A percentile compares a stretch with the other conserved stretches of the same genome.
These are phyloP conservation scores for Acer saccharum DNA, from an alignment of 345 rosid genomes.

Conservation along the genomic window DNA sequence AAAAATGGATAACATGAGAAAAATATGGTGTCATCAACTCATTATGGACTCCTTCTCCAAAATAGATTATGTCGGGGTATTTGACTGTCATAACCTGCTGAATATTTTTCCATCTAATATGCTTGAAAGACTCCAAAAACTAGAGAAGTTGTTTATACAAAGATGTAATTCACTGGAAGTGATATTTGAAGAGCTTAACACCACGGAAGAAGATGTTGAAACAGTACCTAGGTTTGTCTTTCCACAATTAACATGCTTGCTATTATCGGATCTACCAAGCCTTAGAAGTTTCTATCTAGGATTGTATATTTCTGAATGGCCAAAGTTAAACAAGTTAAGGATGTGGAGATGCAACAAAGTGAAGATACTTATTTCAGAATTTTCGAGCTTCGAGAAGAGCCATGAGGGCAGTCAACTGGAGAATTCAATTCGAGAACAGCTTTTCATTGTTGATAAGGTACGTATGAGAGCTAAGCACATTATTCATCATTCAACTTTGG, in stretches of 20 bases:
- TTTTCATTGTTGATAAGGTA: not conserved
- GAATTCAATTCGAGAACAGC: not conserved
- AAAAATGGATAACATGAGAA: not conserved
- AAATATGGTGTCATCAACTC: not conserved
- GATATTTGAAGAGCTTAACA: too few species aligned
- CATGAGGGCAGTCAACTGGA: not conserved
- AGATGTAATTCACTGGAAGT: too few species aligned
- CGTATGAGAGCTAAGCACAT: too few species aligned
- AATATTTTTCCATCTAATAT: conserved; percentile 1
- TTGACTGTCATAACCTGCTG: not conserved
- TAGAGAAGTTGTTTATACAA: not conserved
- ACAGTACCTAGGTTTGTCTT: not conserved
- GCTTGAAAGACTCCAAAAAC: not conserved
- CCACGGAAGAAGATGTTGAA: not conserved
- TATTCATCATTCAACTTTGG: too few species aligned
- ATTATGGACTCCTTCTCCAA: not conserved
- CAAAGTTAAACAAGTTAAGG: not conserved
- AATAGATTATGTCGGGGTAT: not conserved
- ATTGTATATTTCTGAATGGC: not conserved
- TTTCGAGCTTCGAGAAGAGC: too few species aligned
- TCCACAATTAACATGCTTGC: not conserved
- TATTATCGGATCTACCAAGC: not conserved
- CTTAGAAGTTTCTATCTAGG: not conserved
- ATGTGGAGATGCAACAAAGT: not conserved
- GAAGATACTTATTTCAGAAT: not conserved